Conservation (phyloP, 352 stramenopile species). For the Blastocystis sp. region DNA sequence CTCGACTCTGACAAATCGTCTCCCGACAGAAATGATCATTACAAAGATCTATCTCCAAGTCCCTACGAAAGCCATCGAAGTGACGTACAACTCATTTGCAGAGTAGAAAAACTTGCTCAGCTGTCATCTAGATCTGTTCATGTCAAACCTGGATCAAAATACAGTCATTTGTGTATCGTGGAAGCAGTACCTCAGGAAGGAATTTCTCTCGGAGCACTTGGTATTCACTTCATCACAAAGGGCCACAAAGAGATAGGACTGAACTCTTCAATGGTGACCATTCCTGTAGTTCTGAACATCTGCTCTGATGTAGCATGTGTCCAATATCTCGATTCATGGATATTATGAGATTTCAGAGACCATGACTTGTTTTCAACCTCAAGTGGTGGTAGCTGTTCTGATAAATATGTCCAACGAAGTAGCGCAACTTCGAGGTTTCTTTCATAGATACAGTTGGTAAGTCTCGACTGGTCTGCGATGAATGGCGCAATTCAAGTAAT, state of each 20-base stretch:
- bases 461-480: not conserved
- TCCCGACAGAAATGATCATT: not conserved
- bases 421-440: not conserved
- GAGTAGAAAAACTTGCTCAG: not conserved
- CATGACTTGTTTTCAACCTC: not conserved
- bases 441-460: conserved; percentile 1
- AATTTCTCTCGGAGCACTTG: not conserved
- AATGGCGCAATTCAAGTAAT: not conserved
- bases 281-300: not conserved
- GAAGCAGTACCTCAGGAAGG: not conserved
- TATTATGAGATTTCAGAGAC: not conserved
- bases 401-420: not conserved
- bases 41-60: not conserved
- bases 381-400: not conserved
- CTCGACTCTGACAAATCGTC: conserved; percentile 4
- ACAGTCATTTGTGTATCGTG: not conserved
- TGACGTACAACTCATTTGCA: not conserved
- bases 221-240: not conserved
- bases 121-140: not conserved
- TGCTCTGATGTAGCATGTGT: not conserved
- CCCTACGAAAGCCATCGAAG: not conserved
- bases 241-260: conserved; percentile 13
- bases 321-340: not conserved
- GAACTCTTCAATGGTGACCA: not conserved
- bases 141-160: not conserved